Percentiles rank a stretch among this genome's conserved stretches.
phyloP scores from a whole-genome alignment of 1,284 basidiomycete species.

The Takashimella koratensis region DNA sequence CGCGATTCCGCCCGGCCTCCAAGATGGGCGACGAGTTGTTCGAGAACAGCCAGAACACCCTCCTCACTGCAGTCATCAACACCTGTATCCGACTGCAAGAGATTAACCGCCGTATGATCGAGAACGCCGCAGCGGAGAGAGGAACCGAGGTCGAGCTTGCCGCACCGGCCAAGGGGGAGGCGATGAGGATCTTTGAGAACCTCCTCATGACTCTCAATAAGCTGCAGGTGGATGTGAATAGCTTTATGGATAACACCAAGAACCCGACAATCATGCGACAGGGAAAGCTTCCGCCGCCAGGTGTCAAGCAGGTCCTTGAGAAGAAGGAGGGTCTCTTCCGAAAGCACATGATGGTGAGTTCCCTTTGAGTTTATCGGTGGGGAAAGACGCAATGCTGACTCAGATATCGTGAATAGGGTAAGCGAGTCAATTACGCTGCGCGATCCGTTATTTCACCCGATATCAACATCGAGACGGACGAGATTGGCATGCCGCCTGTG shows the following conservation, averaged over 20 bases:
- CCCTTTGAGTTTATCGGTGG: background rate
- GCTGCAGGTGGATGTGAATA: constrained; percentile 92
- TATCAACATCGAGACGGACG: constrained; percentile 98
- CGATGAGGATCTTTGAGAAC: constrained; percentile 61
- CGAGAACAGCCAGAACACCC: constrained; percentile 94
- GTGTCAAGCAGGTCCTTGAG: constrained; percentile 95
- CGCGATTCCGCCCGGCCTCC: constrained; percentile 90
- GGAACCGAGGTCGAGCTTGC: constrained; percentile 50
- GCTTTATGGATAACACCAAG: constrained; percentile 95
- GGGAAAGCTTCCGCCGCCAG: constrained; percentile 88
- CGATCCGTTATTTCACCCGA: constrained; percentile 99
- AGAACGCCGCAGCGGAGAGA: constrained; percentile 50
- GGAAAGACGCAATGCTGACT: too few relatives aligned
- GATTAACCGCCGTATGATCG: constrained; percentile 64
- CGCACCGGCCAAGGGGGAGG: constrained; percentile 43
- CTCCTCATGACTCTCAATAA: constrained; percentile 82
- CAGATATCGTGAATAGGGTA: too few relatives aligned
- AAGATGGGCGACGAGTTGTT: constrained; percentile 90
- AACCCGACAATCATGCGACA: constrained; percentile 81
- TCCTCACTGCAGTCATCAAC: constrained; percentile 78
- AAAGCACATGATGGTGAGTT: constrained; percentile 95
- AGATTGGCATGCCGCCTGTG: constrained; percentile 96
- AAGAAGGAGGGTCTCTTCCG: constrained; percentile 99
- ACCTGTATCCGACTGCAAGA: constrained; percentile 79
- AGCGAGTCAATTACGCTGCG: constrained; percentile 98